A percentile compares a stretch with the other conserved stretches of the same genome.
These are phyloP conservation scores for Limnomonas spitsbergensis DNA, from an alignment of 139 green algal genomes.

Conservation along the genomic window DNA sequence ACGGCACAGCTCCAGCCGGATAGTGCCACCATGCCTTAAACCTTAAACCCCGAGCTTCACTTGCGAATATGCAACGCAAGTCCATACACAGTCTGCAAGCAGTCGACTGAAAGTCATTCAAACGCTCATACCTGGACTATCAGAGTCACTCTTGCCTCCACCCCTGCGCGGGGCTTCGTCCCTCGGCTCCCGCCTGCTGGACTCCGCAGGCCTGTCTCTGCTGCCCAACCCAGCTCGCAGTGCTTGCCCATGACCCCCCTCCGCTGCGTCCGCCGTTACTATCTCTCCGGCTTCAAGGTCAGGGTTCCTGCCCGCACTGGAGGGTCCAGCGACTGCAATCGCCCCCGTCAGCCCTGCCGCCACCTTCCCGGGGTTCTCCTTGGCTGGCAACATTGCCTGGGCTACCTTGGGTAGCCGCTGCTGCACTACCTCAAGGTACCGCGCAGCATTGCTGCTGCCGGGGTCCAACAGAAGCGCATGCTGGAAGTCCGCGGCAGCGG, in stretches of 20 bases:
- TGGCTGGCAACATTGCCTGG: neutral
- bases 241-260: neutral
- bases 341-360: neutral
- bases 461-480: neutral
- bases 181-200: too few species aligned
- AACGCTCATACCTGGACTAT: too few species aligned
- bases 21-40: too few species aligned
- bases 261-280: neutral
- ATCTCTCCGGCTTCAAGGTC: neutral
- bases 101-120: too few species aligned
- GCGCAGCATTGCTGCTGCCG: neutral
- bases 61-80: too few species aligned
- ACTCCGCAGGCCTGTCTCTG: neutral
- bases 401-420: neutral
- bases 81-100: too few species aligned
- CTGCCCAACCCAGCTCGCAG: neutral
- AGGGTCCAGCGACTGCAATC: too few species aligned
- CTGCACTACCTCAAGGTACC: slow-evolving; percentile 2
- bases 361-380: neutral
- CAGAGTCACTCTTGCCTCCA: too few species aligned
- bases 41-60: too few species aligned
- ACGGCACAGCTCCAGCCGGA: too few species aligned
- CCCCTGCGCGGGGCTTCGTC: too few species aligned
- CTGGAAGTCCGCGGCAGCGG: slow-evolving; percentile 30
- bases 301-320: too few species aligned